Conservation (phyloP, 768 basidiomycete genomes). For the Lactifluus pinguis region DNA sequence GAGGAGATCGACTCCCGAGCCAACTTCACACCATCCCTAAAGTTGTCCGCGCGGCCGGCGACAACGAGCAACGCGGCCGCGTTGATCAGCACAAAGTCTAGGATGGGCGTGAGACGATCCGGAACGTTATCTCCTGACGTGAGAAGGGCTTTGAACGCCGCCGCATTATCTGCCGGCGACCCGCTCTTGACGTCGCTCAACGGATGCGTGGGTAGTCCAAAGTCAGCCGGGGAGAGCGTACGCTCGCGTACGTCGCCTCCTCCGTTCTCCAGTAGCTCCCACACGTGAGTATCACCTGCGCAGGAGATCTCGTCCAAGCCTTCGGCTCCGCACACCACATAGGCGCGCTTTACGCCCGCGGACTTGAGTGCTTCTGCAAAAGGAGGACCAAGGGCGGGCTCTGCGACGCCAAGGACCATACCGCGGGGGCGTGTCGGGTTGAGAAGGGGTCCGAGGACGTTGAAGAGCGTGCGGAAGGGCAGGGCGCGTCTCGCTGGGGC, state of each 20-base stretch:
- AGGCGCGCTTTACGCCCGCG: constrained; percentile 69
- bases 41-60: constrained; percentile 63
- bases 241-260: constrained; percentile 41
- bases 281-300: constrained; percentile 78
- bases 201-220: constrained; percentile 68
- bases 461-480: constrained; percentile 96
- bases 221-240: constrained; percentile 59
- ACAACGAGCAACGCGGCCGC: constrained; percentile 83
- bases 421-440: constrained; percentile 82
- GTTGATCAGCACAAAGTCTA: constrained; percentile 87
- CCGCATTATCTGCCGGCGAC: constrained; percentile 73
- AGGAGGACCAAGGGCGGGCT: constrained; percentile 65
- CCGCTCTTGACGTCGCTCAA: constrained; percentile 64
- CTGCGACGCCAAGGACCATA: constrained; percentile 89
- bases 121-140: constrained; percentile 49
- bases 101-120: constrained; percentile 47
- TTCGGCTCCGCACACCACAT: constrained; percentile 92
- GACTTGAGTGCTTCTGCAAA: constrained; percentile 71
- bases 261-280: constrained; percentile 65
- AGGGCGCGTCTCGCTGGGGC: constrained; percentile 79
- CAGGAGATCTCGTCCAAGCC: constrained; percentile 93
- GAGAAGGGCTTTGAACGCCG: constrained; percentile 57
- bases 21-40: constrained; percentile 58
- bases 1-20: constrained; percentile 53
- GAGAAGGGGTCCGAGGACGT: constrained; percentile 87